Percentiles rank a stretch among this genome's conserved stretches.
Evolutionary conservation across 305 asterid genomes (phyloP).

Genomic region (Solanum hybrid): DNA sequence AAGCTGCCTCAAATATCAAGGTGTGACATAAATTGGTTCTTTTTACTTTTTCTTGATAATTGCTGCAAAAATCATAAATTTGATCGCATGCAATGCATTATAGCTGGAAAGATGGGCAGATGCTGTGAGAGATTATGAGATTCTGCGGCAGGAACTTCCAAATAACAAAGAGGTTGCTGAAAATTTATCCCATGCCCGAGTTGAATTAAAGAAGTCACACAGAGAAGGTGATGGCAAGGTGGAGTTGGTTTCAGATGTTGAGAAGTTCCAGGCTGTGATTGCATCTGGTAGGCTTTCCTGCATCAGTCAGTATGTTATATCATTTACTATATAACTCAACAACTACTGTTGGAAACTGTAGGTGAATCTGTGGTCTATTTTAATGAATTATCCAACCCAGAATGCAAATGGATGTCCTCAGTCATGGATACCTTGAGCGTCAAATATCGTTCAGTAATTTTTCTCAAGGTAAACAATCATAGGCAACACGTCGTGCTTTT

Average conservation of each 20-base stretch:
- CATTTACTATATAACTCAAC: not conserved
- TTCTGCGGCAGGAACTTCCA: constrained; percentile 49
- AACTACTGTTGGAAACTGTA: not conserved
- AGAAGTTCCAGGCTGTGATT: constrained; percentile 54
- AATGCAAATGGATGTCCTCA: constrained; percentile 10
- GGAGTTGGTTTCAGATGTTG: constrained; percentile 41
- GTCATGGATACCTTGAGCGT: constrained; percentile 4
- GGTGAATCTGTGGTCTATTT: constrained; percentile 14
- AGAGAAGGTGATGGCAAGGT: constrained; percentile 52
- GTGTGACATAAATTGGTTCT: constrained; percentile 21
- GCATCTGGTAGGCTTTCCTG: constrained; percentile 33
- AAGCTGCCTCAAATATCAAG: constrained; percentile 79
- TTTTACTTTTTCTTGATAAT: not conserved
- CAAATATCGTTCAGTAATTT: constrained; percentile 12
- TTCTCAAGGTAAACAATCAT: constrained; percentile 15
- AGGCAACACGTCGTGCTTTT: not conserved
- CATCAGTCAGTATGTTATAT: not conserved
- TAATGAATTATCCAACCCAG: constrained; percentile 2
- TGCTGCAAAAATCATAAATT: not conserved
- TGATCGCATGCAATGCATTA: not conserved
- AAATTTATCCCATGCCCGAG: constrained; percentile 39
- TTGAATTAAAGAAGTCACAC: constrained; percentile 45
- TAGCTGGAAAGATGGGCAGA: constrained; percentile 68
- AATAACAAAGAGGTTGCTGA: constrained; percentile 52
- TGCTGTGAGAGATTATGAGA: constrained; percentile 60